Evolutionary conservation across 257 asterid species (phyloP), one percentile per base, ranked within the genome.

Genomic region (Nicotiana obtusifolia): DNA sequence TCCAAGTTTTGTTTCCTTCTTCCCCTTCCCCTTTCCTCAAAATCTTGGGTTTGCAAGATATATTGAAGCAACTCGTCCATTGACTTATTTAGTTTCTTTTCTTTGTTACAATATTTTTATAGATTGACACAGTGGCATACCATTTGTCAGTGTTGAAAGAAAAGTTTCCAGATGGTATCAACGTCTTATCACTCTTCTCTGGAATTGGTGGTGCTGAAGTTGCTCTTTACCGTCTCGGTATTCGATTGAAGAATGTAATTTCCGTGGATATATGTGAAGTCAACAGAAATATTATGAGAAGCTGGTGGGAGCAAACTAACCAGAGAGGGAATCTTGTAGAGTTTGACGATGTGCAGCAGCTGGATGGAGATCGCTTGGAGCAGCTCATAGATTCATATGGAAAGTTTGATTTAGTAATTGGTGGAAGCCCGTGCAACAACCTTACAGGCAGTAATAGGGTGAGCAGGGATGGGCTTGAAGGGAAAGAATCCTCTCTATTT

Each of bases 151-250:
- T 89, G 64, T 84, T 95, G 65, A 94, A 90, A 82, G 90, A 90
- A 6, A 82, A 94, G 31, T 95, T 44, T 80, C 99, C 98, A 0
- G 44, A 84, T 0, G 99, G 99, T 57, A 80, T 95, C 35, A 95
- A 91, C 33, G 82, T 95, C 0, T 66, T 96, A 2, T 94, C 99
- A 5, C 89, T 95, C 20, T 94, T 94, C 87, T 94, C 99, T 13
- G 99, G 99, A 41, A 95, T 95, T 4, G 99, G 99, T 0, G 99
- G 99, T 11, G 98, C 90, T 5, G 99, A 95, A 73, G 97, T 95
- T 19, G 97, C 99, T 1, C 98, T 95, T 16, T 94, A 95, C 35
- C 88, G 97, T 3, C 95, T 94, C 0, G 98, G 97, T 1, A 64
- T 96, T 15, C 92, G 85, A 22, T 7, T 94, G 83, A 93, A 86